phyloP scores from a whole-genome alignment of 2,329 filamentous ascomycete genomes.

The Blastomyces emzantsi region DNA sequence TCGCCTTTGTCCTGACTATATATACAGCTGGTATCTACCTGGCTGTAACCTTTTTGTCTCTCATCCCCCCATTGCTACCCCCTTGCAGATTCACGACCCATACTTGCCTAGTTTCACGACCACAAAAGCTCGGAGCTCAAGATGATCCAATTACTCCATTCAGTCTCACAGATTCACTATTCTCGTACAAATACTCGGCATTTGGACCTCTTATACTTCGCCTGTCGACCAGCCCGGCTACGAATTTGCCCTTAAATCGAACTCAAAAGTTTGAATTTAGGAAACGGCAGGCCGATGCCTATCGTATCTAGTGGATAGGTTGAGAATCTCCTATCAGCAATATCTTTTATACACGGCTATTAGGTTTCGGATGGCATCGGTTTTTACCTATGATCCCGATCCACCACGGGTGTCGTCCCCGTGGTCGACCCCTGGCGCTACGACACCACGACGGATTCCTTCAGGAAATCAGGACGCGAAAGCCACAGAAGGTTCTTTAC shows the following conservation, averaged over 20 bases:
- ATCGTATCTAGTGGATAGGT: neutral
- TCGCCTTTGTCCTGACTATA: neutral
- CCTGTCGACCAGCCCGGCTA: neutral
- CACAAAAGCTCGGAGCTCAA: slow-evolving; percentile 12
- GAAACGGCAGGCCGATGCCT: neutral
- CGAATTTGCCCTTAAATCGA: neutral
- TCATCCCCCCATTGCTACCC: neutral
- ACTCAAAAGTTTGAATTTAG: neutral
- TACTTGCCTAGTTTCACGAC: neutral
- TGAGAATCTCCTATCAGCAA: neutral
- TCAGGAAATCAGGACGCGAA: slow-evolving; percentile 20
- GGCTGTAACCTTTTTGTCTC: neutral
- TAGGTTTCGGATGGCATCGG: slow-evolving; percentile 62
- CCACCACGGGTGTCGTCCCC: slow-evolving; percentile 83
- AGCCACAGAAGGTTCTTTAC: slow-evolving; percentile 24
- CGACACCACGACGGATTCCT: slow-evolving; percentile 29
- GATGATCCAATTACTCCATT: slow-evolving; percentile 19
- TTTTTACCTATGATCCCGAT: slow-evolving; percentile 90
- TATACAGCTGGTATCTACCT: neutral
- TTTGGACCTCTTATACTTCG: slow-evolving; percentile 3
- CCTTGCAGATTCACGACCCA: neutral
- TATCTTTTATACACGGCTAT: neutral
- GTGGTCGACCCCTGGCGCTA: slow-evolving; percentile 58
- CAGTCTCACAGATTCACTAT: slow-evolving; percentile 12
- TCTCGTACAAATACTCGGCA: slow-evolving; percentile 13